Percentiles rank a stretch among this genome's conserved stretches.
Evolutionary conservation across 129 eudicot genomes (phyloP).

Genomic region (Centella asiatica): DNA sequence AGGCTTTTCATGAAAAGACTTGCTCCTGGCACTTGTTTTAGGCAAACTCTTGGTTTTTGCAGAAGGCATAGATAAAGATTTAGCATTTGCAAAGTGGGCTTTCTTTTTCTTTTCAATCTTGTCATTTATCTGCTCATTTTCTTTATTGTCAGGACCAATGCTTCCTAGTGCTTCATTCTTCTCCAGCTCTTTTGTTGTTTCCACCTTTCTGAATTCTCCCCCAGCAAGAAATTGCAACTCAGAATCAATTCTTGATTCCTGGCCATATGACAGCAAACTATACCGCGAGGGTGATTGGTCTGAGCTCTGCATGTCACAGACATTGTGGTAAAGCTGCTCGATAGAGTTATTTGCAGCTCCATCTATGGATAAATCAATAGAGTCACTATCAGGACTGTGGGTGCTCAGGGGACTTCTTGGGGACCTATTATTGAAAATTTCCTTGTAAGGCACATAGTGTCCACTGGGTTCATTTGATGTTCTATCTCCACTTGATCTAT

Average conservation of each 20-base stretch:
- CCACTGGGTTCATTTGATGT: constrained; percentile 7
- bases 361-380: constrained; percentile 62
- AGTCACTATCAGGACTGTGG: constrained; percentile 45
- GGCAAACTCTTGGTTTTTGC: background rate
- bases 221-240: constrained; percentile 51
- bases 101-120: background rate
- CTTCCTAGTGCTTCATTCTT: constrained; percentile 15
- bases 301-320: constrained; percentile 58
- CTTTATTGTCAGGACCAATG: background rate
- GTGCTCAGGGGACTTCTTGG: constrained; percentile 61
- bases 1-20: constrained; percentile 28
- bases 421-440: constrained; percentile 32
- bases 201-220: constrained; percentile 31
- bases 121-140: background rate
- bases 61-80: background rate
- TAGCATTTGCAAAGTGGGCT: background rate
- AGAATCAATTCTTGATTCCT: constrained; percentile 64
- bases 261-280: constrained; percentile 69
- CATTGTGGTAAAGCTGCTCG: constrained; percentile 53
- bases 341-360: constrained; percentile 48
- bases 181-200: constrained; percentile 19
- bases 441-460: constrained; percentile 32
- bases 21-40: constrained; percentile 20
- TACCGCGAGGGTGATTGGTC: constrained; percentile 65
- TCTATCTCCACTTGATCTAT: constrained; percentile 27